These are phyloP conservation scores for Colletotrichum nymphaeae DNA, from an alignment of 2,329 filamentous ascomycete species.

Conservation along the genomic window DNA sequence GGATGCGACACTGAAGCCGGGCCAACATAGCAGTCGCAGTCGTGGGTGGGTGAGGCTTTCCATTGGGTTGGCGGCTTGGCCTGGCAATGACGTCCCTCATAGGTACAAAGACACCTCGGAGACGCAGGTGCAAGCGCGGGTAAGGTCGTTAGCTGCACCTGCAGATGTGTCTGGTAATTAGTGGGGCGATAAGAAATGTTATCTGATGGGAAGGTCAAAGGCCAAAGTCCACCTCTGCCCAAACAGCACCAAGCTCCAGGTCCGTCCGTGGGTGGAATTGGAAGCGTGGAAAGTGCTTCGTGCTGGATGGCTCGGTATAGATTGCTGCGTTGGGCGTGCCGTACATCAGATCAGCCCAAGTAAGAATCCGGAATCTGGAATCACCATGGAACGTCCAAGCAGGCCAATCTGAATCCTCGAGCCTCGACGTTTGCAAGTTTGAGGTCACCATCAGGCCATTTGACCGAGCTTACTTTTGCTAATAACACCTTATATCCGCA, in stretches of 20 bases:
- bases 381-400: conserved; percentile 19
- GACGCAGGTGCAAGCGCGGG: neutral
- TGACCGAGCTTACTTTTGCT: conserved; percentile 28
- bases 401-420: neutral
- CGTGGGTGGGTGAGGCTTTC: conserved; percentile 22
- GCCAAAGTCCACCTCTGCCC: neutral
- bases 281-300: conserved; percentile 4
- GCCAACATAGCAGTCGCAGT: neutral
- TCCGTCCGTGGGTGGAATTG: neutral
- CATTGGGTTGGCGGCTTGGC: conserved; percentile 21
- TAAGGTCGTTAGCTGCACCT: neutral
- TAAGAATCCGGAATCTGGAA: conserved; percentile 19
- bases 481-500: conserved; percentile 11
- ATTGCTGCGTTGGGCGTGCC: conserved; percentile 6
- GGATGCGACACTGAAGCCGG: conserved; percentile 19
- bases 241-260: neutral
- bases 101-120: neutral
- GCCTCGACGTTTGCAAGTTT: conserved; percentile 9
- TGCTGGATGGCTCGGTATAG: conserved; percentile 1
- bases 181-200: conserved; percentile 17
- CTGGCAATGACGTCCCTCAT: conserved; percentile 20
- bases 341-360: conserved; percentile 15
- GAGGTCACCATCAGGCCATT: conserved; percentile 27
- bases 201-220: conserved; percentile 4
- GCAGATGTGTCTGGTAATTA: neutral